phyloP scores from a whole-genome alignment of 371 early-diverging fungal species.

The Globomyces sp. region DNA sequence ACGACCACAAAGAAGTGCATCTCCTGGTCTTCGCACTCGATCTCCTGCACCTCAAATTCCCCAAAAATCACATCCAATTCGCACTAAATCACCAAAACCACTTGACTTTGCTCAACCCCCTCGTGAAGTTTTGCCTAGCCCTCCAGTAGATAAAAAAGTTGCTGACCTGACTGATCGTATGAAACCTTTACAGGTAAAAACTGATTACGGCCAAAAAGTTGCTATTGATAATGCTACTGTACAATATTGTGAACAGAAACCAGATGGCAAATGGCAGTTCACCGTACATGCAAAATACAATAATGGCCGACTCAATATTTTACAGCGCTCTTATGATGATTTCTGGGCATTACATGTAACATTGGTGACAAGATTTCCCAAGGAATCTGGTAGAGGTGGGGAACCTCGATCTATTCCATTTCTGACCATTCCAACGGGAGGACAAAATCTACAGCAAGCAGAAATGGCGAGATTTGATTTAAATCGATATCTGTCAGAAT shows the following conservation, averaged over 20 bases:
- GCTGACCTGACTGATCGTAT: no score
- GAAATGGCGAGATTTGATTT: conserved; percentile 57
- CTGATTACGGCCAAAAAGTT: no score
- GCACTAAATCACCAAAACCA: no score
- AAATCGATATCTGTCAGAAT: conserved; percentile 68
- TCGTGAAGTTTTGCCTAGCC: no score
- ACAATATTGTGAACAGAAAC: conserved; percentile 50
- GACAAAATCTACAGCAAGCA: conserved; percentile 36
- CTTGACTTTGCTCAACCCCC: no score
- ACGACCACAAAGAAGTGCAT: no score
- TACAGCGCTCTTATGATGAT: conserved; percentile 76
- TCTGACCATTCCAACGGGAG: conserved; percentile 60
- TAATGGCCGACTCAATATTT: conserved; percentile 50
- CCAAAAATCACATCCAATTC: no score
- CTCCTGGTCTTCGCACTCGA: no score
- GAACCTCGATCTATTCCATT: conserved; percentile 69
- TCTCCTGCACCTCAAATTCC: no score
- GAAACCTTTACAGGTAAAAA: no score
- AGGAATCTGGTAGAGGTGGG: conserved; percentile 68
- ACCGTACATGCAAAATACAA: conserved; percentile 59
- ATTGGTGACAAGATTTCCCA: conserved; percentile 70
- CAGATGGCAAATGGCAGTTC: conserved; percentile 71
- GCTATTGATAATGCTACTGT: conserved; percentile 47
- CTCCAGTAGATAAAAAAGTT: no score
- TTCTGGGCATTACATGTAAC: conserved; percentile 78